A percentile compares a stretch with the other conserved stretches of the same genome.
Evolutionary conservation across 164 flowering plant genomes (phyloP).

Genomic region (Vitis rotundifolia): DNA sequence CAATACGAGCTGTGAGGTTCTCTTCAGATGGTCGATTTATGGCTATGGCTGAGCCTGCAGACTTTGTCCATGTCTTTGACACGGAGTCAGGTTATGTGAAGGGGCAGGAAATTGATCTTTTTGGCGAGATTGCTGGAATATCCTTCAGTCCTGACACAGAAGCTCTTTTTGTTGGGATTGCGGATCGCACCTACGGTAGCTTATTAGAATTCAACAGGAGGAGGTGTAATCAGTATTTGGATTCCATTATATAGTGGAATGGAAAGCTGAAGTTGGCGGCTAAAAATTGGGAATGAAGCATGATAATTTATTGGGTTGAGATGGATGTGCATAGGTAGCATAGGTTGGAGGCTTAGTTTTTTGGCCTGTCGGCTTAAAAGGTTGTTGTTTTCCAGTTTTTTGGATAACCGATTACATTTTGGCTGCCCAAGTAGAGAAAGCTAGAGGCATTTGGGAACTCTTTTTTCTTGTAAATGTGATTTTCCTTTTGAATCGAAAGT

Average conservation of each 20-base stretch:
- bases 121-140: constrained; percentile 95
- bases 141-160: constrained; percentile 93
- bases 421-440: too few relatives aligned
- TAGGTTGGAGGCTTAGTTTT: too few relatives aligned
- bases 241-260: constrained; percentile 34
- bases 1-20: constrained; percentile 77
- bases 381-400: too few relatives aligned
- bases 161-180: constrained; percentile 81
- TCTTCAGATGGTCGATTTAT: constrained; percentile 77
- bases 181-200: constrained; percentile 90
- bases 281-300: too few relatives aligned
- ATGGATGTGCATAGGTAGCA: too few relatives aligned
- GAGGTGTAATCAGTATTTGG: constrained; percentile 41
- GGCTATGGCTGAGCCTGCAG: constrained; percentile 98
- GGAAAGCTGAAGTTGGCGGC: too few relatives aligned
- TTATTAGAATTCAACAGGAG: constrained; percentile 72
- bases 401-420: too few relatives aligned
- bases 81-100: constrained; percentile 48
- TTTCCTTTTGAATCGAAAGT: too few relatives aligned
- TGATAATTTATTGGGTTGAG: too few relatives aligned
- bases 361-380: too few relatives aligned
- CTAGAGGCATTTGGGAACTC: too few relatives aligned
- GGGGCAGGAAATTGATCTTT: constrained; percentile 79
- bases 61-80: constrained; percentile 80
- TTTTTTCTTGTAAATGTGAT: too few relatives aligned